Conservation (phyloP, 768 basidiomycete species). For the Tylopilus subfusipes region DNA sequence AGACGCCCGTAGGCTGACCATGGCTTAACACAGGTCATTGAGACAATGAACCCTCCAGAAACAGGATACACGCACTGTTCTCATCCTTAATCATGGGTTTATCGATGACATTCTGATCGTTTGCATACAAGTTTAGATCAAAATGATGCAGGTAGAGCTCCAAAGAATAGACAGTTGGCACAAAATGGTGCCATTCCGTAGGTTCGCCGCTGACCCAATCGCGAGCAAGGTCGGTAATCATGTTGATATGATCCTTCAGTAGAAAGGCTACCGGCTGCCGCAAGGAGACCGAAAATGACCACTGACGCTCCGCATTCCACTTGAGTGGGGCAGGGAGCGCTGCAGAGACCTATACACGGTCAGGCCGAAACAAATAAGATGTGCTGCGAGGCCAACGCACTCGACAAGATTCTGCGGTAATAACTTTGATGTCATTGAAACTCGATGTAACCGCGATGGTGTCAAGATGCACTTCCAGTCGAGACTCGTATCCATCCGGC, state of each 20-base stretch:
- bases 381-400: conserved; percentile 36
- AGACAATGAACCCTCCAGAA: neutral
- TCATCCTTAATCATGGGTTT: conserved; percentile 77
- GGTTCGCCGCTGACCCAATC: conserved; percentile 89
- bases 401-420: conserved; percentile 74
- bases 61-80: conserved; percentile 55
- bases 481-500: conserved; percentile 71
- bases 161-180: conserved; percentile 76
- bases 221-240: conserved; percentile 87
- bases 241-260: conserved; percentile 90
- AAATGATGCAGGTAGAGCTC: conserved; percentile 72
- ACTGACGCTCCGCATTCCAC: conserved; percentile 80
- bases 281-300: conserved; percentile 73
- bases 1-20: conserved; percentile 64
- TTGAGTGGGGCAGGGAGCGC: conserved; percentile 75
- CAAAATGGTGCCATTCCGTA: conserved; percentile 74
- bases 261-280: conserved; percentile 72
- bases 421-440: conserved; percentile 80
- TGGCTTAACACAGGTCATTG: conserved; percentile 43
- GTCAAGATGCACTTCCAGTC: conserved; percentile 79
- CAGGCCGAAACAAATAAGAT: conserved; percentile 13
- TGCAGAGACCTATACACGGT: conserved; percentile 51
- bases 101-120: conserved; percentile 97
- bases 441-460: conserved; percentile 75
- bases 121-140: conserved; percentile 76